phyloP scores from a whole-genome alignment of 1,284 basidiomycete species.

The Exsudoporus floridanus region DNA sequence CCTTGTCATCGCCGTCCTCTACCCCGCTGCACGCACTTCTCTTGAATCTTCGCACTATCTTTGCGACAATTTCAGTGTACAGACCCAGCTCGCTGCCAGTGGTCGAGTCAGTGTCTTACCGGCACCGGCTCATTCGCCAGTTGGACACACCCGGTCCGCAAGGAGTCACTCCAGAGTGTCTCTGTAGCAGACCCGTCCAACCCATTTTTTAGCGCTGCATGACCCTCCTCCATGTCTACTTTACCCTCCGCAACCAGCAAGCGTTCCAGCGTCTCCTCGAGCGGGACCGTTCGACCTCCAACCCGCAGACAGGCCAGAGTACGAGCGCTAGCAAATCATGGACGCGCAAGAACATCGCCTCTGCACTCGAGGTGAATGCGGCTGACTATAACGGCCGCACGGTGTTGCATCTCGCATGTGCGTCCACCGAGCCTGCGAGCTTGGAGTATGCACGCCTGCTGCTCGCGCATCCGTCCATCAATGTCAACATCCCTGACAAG shows the following conservation, averaged over 20 bases:
- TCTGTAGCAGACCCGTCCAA: conserved; percentile 24
- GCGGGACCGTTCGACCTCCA: conserved; percentile 23
- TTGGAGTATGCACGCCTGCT: conserved; percentile 81
- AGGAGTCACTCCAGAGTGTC: conserved; percentile 29
- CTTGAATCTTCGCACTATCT: background rate
- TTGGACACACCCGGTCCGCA: conserved; percentile 25
- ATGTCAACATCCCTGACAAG: conserved; percentile 79
- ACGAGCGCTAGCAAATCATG: conserved; percentile 65
- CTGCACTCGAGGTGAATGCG: conserved; percentile 65
- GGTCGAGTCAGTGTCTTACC: conserved; percentile 14
- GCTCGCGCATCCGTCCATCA: conserved; percentile 75
- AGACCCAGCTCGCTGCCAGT: background rate
- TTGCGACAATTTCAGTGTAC: background rate
- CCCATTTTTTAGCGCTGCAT: conserved; percentile 45
- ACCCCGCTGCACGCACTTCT: background rate
- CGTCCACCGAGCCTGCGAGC: conserved; percentile 57
- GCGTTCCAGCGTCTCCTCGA: conserved; percentile 82
- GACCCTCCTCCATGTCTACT: conserved; percentile 82
- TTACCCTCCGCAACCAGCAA: conserved; percentile 73
- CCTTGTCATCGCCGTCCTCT: background rate
- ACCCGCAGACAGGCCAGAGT: conserved; percentile 38
- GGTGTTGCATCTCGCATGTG: conserved; percentile 81
- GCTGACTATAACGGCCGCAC: conserved; percentile 74
- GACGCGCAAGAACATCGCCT: conserved; percentile 50
- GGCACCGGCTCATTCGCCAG: conserved; percentile 14